Percentiles rank a stretch among this genome's conserved stretches.
Conservation (phyloP, 2,329 filamentous ascomycete species). For the Penicillium palitans region DNA sequence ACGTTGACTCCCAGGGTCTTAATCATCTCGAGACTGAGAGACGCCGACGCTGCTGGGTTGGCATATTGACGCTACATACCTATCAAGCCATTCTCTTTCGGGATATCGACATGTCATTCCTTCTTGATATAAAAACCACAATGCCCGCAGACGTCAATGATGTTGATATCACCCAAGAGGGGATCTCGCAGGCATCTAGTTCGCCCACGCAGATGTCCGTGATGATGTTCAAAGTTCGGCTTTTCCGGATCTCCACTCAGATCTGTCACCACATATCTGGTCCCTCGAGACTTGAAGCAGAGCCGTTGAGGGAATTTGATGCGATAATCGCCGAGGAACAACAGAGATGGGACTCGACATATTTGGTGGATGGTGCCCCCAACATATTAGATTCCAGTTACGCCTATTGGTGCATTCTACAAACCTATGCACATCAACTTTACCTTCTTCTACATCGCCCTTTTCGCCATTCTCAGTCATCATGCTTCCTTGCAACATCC, state of each 20-base stretch:
- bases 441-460: constrained; percentile 32
- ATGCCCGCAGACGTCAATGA: constrained; percentile 31
- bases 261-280: constrained; percentile 27
- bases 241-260: constrained; percentile 30
- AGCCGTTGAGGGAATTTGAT: constrained; percentile 13
- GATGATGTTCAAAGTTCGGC: constrained; percentile 31
- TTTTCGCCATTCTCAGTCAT: constrained; percentile 12
- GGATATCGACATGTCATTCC: constrained; percentile 24
- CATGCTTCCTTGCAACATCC: constrained; percentile 11
- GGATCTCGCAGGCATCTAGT: constrained; percentile 12
- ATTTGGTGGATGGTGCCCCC: constrained; percentile 16
- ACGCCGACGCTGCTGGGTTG: constrained; percentile 36
- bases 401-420: constrained; percentile 32
- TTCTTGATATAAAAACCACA: constrained; percentile 26
- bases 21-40: constrained; percentile 26
- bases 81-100: constrained; percentile 32
- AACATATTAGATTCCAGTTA: constrained; percentile 25
- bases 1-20: constrained; percentile 25
- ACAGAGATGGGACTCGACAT: constrained; percentile 20
- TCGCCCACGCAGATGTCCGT: constrained; percentile 36
- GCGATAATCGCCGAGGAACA: constrained; percentile 19
- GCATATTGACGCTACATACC: constrained; percentile 34
- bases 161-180: constrained; percentile 16
- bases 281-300: constrained; percentile 9
- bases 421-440: constrained; percentile 34